Percentiles rank a stretch among this genome's conserved stretches.
phyloP scores from a whole-genome alignment of 352 stramenopile genomes.

The Globisporangium echinulatum region DNA sequence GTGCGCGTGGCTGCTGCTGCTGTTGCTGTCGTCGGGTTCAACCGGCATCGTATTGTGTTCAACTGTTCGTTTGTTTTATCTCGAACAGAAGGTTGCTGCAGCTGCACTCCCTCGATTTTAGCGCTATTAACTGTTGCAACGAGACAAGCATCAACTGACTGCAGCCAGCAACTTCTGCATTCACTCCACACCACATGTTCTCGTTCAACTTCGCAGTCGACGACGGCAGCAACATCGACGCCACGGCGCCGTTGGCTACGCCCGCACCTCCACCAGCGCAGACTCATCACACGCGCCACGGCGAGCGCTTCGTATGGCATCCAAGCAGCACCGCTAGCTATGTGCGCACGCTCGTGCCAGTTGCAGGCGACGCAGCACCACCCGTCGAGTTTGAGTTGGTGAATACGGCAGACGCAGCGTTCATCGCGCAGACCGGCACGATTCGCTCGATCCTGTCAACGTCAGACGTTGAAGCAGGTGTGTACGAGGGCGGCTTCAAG shows the following conservation, averaged over 20 bases:
- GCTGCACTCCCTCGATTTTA: background rate
- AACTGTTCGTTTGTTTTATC: background rate
- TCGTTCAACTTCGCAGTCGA: conserved; percentile 66
- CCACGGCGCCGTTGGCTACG: background rate
- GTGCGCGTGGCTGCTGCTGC: background rate
- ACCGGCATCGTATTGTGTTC: background rate
- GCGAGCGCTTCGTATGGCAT: conserved; percentile 46
- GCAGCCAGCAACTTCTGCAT: too few relatives aligned
- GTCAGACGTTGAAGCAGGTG: conserved; percentile 66
- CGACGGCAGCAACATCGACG: conserved; percentile 5
- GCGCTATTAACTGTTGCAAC: too few relatives aligned
- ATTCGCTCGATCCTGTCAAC: conserved; percentile 66
- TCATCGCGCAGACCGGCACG: conserved; percentile 43
- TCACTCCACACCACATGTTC: conserved; percentile 22
- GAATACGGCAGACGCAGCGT: conserved; percentile 44
- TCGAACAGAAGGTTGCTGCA: background rate
- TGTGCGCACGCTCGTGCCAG: conserved; percentile 24
- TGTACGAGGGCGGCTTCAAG: conserved; percentile 87
- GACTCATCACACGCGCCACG: conserved; percentile 27
- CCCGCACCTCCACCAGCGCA: background rate
- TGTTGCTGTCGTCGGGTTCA: background rate
- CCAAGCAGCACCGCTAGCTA: conserved; percentile 1
- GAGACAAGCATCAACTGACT: too few relatives aligned
- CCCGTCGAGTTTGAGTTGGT: conserved; percentile 50
- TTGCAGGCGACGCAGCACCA: conserved; percentile 1